Base-by-base conservation (phyloP, 148 eudicot species). In the Persicaria maculosa region DNA sequence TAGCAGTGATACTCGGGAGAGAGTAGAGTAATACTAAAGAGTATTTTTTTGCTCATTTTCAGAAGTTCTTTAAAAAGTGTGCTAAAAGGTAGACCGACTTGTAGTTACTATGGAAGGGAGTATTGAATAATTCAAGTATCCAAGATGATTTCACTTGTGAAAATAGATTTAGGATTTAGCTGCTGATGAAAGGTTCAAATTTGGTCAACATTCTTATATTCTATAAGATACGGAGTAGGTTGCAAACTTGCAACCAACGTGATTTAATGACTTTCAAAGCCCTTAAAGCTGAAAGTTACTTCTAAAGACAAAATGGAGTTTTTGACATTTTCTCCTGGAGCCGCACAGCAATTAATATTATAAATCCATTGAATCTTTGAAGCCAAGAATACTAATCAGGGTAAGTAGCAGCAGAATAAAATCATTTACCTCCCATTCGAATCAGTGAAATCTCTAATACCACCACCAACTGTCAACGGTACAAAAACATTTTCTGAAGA, bases 381-480 rank as follows among this genome's bases (percentile, higher is more conserved):
- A 61, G 43, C 6, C 44, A 67, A 47, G n/a, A 53, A 67, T 19
- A 31, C 71, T 31, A 68, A 48, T 58, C 58, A 54, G 16, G 44
- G 48, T 22, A 55, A 50, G 58, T 50, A 72, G 2, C 48, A 4
- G 17, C 14, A 8, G 25, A 0, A 19, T 16, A 16, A 19, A 47
- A 44, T 12, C 53, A 47, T 20, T 10, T 84, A 93, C 99, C 97
- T 92, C 75, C 99, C 99, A 83, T 81, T 88, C 78, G 82, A 93
- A 86, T 95, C 99, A 73, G 96, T 92, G 75, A 92, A 95, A 84
- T 95, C 99, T 82, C 99, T 85, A 44, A 95, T 95, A 69, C 99
- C 99, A 74, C 99, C 99, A 61, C 99, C 99, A 76, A 95, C 99
- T 52, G 97, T 95, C 78, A 95, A 81, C 61, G 97, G 99, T 71